A percentile compares a stretch with the other conserved stretches of the same genome.
Conservation (phyloP, 1,139 yeast species). For the Geotrichum citri-aurantii region DNA sequence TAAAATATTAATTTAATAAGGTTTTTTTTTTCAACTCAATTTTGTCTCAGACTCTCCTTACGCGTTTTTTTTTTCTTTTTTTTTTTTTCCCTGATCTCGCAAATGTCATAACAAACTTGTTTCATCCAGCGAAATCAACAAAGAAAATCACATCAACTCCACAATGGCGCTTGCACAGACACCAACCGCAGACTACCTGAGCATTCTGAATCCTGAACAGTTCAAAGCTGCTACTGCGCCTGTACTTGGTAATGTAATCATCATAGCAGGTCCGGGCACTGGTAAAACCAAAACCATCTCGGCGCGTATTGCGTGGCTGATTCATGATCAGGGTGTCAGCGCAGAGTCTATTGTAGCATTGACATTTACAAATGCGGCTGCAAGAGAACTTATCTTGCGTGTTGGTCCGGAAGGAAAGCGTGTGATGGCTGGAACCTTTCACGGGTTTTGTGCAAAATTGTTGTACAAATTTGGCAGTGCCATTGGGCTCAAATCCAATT, state of each 20-base stretch:
- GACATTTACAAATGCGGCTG: constrained; percentile 88
- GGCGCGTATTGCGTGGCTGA: constrained; percentile 66
- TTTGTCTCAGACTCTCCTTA: no score
- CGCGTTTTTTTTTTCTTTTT: no score
- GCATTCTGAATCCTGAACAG: constrained; percentile 52
- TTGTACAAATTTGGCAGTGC: constrained; percentile 51
- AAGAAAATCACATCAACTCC: not conserved
- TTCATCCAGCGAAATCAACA: not conserved
- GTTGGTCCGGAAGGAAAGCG: constrained; percentile 38
- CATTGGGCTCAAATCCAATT: constrained; percentile 39
- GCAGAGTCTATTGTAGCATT: constrained; percentile 71
- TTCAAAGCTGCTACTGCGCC: constrained; percentile 55
- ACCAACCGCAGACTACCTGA: not conserved
- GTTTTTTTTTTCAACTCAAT: no score
- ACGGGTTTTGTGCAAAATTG: constrained; percentile 64
- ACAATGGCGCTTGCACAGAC: not conserved
- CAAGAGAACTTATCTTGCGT: constrained; percentile 71
- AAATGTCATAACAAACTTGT: not conserved
- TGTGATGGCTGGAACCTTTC: constrained; percentile 78
- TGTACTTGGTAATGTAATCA: constrained; percentile 52
- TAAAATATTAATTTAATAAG: no score
- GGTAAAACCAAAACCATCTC: constrained; percentile 76
- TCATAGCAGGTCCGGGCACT: constrained; percentile 90
- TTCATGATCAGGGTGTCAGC: constrained; percentile 42
- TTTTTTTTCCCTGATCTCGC: no score